Base-by-base conservation (phyloP, 1,284 basidiomycete genomes). In the Cystobasidium slooffiae region DNA sequence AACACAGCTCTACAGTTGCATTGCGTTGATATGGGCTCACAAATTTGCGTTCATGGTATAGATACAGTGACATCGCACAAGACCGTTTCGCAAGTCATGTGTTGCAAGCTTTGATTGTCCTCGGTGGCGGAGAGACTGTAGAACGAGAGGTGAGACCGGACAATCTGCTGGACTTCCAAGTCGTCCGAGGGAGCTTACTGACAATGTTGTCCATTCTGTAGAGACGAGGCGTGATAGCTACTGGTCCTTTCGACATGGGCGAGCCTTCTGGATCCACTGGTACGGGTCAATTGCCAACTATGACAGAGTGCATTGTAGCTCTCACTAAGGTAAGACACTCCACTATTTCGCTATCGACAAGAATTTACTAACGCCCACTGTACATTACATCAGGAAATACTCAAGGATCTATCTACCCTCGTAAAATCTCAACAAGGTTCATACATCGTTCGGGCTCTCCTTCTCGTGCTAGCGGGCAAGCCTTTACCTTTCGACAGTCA, bases 31-130 rank as follows among this genome's bases (percentile, higher is more conserved):
- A 37, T 43, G 7, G 18, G 9, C n/a, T 6, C 43, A 12, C 16
- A 14, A 7, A 31, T 37, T 12, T 44, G 3, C 20, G 4, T 63
- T n/a, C 7, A 31, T n/a, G 7, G 7, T 24, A 9, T 44, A 76
- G 75, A 53, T 91, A 89, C 78, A 87, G 88, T 76, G 81, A 85
- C 47, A 85, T 97, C 12, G 84, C 88, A 37, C 88, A 86, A 78
- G 91, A 97, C 80, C 87, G 93, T 31, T 95, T 95, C 83, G 92
- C 91, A 14, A 95, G 93, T 22, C 94, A 97, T 86, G 93, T 96
- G 7, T 90, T 90, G 78, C 93, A 97, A 82, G 95, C 93, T 0
- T 84, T 94, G 77, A 85, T 96, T 76, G 86, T 86, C 5, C 86
- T 93, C 6, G 70, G 88, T 88, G 2, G 84, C 83, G 84, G 83